Percentiles rank a stretch among this genome's conserved stretches.
Evolutionary conservation across 2,329 filamentous ascomycete species (phyloP).

Genomic region (Sporothrix phasma): DNA sequence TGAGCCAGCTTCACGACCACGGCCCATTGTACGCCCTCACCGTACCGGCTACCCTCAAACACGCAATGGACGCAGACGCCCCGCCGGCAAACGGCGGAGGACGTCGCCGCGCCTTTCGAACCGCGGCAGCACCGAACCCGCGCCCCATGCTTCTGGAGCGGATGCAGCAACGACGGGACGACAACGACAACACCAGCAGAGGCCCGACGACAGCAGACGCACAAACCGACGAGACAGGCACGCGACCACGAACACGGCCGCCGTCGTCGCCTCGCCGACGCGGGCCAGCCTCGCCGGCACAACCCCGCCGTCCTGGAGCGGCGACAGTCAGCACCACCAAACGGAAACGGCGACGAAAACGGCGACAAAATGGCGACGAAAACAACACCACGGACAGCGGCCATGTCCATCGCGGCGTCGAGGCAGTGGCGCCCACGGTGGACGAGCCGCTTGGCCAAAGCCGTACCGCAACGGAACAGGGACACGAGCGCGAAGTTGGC

Average conservation of each 20-base stretch:
- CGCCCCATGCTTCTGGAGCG: conserved; percentile 14
- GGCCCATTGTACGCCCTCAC: neutral
- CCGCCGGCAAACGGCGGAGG: conserved; percentile 53
- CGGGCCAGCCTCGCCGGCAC: conserved; percentile 52
- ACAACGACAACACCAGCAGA: conserved; percentile 27
- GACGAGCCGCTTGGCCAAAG: conserved; percentile 25
- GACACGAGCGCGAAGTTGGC: neutral
- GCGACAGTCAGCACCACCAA: conserved; percentile 26
- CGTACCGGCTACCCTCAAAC: neutral
- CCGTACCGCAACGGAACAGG: conserved; percentile 18
- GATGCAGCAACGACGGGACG: neutral
- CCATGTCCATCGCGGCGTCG: conserved; percentile 13
- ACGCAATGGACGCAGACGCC: conserved; percentile 31
- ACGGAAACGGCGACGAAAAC: neutral
- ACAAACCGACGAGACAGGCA: conserved; percentile 13
- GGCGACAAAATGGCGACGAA: neutral
- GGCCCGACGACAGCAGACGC: conserved; percentile 17
- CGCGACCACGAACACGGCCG: conserved; percentile 28
- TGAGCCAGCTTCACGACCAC: neutral
- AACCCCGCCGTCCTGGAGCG: conserved; percentile 48
- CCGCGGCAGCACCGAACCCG: conserved; percentile 20
- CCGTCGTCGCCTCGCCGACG: conserved; percentile 58
- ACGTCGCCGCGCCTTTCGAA: conserved; percentile 45
- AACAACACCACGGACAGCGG: neutral
- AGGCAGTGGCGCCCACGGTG: conserved; percentile 15